These are phyloP conservation scores for Suhomyces sp. DNA, from an alignment of 805 yeast species.

Conservation along the genomic window DNA sequence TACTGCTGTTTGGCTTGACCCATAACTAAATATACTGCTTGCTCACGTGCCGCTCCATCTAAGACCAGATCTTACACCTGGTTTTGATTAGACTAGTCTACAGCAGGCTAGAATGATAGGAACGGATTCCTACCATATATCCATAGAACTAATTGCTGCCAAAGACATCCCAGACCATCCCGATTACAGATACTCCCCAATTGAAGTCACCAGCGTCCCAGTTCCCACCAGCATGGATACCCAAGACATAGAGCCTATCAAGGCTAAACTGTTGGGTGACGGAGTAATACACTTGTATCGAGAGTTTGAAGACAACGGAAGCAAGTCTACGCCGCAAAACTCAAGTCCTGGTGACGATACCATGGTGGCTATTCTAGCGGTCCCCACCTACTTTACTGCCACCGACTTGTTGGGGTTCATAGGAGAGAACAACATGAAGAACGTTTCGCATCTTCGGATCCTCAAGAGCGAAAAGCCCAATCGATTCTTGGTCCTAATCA, in stretches of 20 bases:
- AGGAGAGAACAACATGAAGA: conserved; percentile 55
- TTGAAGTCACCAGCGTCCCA: conserved; percentile 26
- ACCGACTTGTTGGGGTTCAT: conserved; percentile 80
- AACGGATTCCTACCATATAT: conserved; percentile 39
- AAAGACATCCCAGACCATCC: background rate
- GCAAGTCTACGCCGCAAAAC: background rate
- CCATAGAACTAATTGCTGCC: conserved; percentile 21
- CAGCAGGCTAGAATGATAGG: conserved; percentile 34
- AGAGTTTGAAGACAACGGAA: conserved; percentile 40
- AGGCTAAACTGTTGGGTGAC: conserved; percentile 64
- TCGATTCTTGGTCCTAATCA: conserved; percentile 73
- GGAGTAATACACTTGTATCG: conserved; percentile 72
- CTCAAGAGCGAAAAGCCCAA: conserved; percentile 63
- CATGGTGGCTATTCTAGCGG: conserved; percentile 75
- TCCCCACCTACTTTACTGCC: conserved; percentile 84
- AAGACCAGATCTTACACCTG: background rate
- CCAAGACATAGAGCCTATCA: conserved; percentile 42
- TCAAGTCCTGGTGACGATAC: conserved; percentile 49
- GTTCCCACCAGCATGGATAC: background rate
- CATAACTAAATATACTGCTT: background rate
- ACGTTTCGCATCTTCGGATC: conserved; percentile 69
- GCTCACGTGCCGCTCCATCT: background rate
- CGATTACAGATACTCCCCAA: conserved; percentile 33
- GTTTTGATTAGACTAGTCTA: background rate
- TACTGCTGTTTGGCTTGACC: too few species aligned